phyloP scores from a whole-genome alignment of 2,329 filamentous ascomycete genomes.

The Fusarium clavum region DNA sequence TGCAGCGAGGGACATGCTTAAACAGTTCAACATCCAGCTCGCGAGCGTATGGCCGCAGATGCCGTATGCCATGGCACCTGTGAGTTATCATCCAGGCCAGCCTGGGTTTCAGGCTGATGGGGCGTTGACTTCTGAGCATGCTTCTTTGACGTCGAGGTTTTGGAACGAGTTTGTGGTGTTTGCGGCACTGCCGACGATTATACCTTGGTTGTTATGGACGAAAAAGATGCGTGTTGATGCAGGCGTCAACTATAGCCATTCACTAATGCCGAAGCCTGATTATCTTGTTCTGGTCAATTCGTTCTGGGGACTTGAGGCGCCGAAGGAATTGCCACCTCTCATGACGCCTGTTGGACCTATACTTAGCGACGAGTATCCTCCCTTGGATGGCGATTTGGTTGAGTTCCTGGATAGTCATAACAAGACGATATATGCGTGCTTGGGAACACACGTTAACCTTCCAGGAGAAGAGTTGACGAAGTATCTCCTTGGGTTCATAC shows the following conservation, averaged over 20 bases:
- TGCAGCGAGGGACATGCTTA: slow-evolving; percentile 54
- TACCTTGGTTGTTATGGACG: slow-evolving; percentile 48
- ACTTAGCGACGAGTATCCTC: slow-evolving; percentile 50
- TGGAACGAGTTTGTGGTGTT: slow-evolving; percentile 51
- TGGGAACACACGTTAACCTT: slow-evolving; percentile 57
- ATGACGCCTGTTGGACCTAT: slow-evolving; percentile 56
- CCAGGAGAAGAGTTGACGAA: slow-evolving; percentile 46
- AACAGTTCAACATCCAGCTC: slow-evolving; percentile 53
- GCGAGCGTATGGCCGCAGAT: slow-evolving; percentile 57
- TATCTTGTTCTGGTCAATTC: slow-evolving; percentile 58
- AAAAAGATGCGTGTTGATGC: slow-evolving; percentile 50
- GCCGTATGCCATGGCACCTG: slow-evolving; percentile 53
- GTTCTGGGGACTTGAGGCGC: slow-evolving; percentile 57
- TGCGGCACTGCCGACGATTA: slow-evolving; percentile 46
- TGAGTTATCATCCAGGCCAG: slow-evolving; percentile 55
- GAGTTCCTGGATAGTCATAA: slow-evolving; percentile 50
- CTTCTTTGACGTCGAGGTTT: slow-evolving; percentile 53
- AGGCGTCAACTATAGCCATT: slow-evolving; percentile 50
- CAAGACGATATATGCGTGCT: slow-evolving; percentile 54
- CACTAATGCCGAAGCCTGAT: slow-evolving; percentile 51
- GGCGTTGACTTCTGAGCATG: slow-evolving; percentile 53
- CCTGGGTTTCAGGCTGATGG: slow-evolving; percentile 56
- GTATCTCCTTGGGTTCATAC: slow-evolving; percentile 49
- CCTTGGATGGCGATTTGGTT: slow-evolving; percentile 43
- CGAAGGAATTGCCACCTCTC: slow-evolving; percentile 56